Evolutionary conservation across 208 protist species (phyloP).

Genomic region (Acanthamoeba comandoni): DNA sequence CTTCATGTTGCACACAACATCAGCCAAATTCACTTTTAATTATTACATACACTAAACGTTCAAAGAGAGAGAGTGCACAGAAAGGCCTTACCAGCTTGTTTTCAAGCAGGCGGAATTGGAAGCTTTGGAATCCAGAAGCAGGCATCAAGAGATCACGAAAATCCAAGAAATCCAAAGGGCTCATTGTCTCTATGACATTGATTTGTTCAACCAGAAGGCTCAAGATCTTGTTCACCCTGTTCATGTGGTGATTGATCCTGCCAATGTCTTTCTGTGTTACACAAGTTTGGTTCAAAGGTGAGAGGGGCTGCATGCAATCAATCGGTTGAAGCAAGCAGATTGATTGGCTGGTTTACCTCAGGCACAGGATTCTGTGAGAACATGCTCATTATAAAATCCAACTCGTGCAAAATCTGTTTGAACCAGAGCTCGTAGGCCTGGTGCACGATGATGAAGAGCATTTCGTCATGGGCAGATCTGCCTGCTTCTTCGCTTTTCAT

Average conservation of each 20-base stretch:
- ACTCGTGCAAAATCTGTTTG: slow-evolving; percentile 88
- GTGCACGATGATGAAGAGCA: slow-evolving; percentile 88
- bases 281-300: slow-evolving; percentile 8
- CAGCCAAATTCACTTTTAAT: no score
- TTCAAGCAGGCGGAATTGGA: slow-evolving; percentile 86
- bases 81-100: slow-evolving; percentile 80
- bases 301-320: not conserved
- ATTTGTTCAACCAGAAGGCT: slow-evolving; percentile 84
- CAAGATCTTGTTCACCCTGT: slow-evolving; percentile 82
- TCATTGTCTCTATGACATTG: slow-evolving; percentile 87
- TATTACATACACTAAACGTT: no score
- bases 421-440: slow-evolving; percentile 89
- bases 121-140: slow-evolving; percentile 82
- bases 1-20: not conserved
- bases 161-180: slow-evolving; percentile 82
- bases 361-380: slow-evolving; percentile 47
- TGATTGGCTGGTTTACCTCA: not conserved
- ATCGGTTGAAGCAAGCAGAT: not conserved
- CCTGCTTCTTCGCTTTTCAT: not conserved
- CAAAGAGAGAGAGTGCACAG: no score
- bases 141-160: slow-evolving; percentile 82
- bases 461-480: slow-evolving; percentile 83
- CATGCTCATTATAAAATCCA: slow-evolving; percentile 76
- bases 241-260: slow-evolving; percentile 14
- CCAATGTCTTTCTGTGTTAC: slow-evolving; percentile 31